Base-by-base conservation (phyloP, 163 green algal genomes). In the Scenedesmus sp. region DNA sequence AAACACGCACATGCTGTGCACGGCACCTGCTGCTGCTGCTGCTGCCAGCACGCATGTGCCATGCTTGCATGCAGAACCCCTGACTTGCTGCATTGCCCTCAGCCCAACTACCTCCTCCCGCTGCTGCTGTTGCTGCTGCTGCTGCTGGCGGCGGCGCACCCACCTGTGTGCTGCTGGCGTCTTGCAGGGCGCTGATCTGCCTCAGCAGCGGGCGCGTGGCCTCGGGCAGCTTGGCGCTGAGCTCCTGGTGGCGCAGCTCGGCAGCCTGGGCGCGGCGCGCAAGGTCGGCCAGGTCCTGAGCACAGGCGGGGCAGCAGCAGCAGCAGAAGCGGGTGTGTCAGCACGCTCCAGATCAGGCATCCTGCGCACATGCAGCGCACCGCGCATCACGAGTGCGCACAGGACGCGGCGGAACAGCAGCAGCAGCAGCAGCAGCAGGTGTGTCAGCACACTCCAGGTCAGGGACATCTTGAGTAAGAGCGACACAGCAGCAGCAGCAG, bases 161-260 rank as follows among this genome's bases (percentile, higher is more conserved):
- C 40, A 84, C 89, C 81, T 90, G 91, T 20, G 87, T 81, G 26
- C 43, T 18, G 22, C 35, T 22, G 7, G 81, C 82, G 24, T 93
- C 90, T 91, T 97, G 96, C 93, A 98, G 92, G 2, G 96, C 95
- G 92, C 98, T 96, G 37, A 99, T 97, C 94, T 99, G 97, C 9
- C 96, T 93, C 93, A 99, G 94, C 90, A 99, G 94, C 33, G 98
- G 97, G 6, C 95, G 94, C 0, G 98, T 99, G 86, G 97, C 96
- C 86, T 99, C 97, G 0, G 98, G 98, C 80, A 99, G 89, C 86
- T 96, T 96, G 37, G 94, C 87, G 1, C 95, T 90, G 65, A 98
- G 93, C 92, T 99, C 98, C 92, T 98, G 95, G 91, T 99, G 96
- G 20, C 97, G 95, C 83, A 95, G 81, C 94, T 99, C 98, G 7